Conservation (phyloP, 805 yeast genomes). For the Ogataea polymorpha region DNA sequence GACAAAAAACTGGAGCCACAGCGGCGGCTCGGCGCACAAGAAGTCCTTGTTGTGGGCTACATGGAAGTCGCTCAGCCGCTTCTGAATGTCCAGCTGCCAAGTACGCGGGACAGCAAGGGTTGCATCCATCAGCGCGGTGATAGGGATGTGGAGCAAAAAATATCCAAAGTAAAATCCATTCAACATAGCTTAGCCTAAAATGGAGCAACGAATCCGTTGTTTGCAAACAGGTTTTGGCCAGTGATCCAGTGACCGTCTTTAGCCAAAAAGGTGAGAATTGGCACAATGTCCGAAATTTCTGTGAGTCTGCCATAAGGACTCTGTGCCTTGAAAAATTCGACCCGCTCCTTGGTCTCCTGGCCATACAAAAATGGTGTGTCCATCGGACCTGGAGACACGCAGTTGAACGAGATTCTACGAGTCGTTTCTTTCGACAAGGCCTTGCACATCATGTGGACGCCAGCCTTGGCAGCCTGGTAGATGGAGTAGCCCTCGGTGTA, state of each 20-base stretch:
- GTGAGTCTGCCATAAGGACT: slow-evolving; percentile 51
- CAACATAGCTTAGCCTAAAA: slow-evolving; percentile 6
- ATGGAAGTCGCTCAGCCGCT: slow-evolving; percentile 54
- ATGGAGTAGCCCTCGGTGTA: slow-evolving; percentile 50
- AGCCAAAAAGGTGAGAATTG: slow-evolving; percentile 56
- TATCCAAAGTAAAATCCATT: slow-evolving; percentile 28
- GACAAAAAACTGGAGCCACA: slow-evolving; percentile 75
- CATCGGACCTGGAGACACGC: slow-evolving; percentile 67
- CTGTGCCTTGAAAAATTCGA: slow-evolving; percentile 53
- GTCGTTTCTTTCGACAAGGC: slow-evolving; percentile 54
- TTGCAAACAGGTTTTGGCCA: slow-evolving; percentile 64
- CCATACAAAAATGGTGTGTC: slow-evolving; percentile 62
- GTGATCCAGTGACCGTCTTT: slow-evolving; percentile 69
- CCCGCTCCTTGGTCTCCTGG: slow-evolving; percentile 60
- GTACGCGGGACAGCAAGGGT: slow-evolving; percentile 60
- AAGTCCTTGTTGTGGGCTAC: slow-evolving; percentile 67
- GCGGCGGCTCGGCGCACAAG: slow-evolving; percentile 45
- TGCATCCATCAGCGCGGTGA: slow-evolving; percentile 74
- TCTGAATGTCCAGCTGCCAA: slow-evolving; percentile 48
- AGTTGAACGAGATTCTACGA: slow-evolving; percentile 48
- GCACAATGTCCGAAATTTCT: slow-evolving; percentile 58
- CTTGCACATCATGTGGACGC: slow-evolving; percentile 52
- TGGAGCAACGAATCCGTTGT: slow-evolving; percentile 66
- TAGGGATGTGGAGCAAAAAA: slow-evolving; percentile 62
- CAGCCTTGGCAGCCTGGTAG: slow-evolving; percentile 57